These are phyloP conservation scores for Striga asiatica DNA, from an alignment of 257 asterid species.

Conservation along the genomic window DNA sequence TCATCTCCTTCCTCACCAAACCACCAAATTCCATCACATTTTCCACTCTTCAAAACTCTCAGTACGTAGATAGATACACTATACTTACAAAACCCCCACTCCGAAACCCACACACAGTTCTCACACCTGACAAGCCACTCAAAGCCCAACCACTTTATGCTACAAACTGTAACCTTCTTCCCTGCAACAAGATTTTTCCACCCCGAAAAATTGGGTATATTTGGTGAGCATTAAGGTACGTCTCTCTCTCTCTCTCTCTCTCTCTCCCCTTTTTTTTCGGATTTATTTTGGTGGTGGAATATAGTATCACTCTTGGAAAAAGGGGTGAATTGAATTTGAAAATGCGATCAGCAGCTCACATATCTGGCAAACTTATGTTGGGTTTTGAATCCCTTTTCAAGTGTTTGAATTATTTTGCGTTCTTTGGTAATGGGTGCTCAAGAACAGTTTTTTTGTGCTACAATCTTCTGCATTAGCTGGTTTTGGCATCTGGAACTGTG, in stretches of 20 bases:
- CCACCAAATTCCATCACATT: not conserved
- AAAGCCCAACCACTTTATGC: not conserved
- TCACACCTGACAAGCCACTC: not conserved
- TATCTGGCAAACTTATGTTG: not conserved
- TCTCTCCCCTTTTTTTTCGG: too few species aligned
- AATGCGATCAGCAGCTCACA: too few species aligned
- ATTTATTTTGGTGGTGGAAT: too few species aligned
- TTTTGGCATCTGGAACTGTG: not conserved
- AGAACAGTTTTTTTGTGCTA: not conserved
- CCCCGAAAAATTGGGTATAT: not conserved
- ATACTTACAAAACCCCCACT: not conserved
- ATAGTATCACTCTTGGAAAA: too few species aligned
- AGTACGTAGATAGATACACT: not conserved
- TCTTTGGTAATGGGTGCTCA: not conserved
- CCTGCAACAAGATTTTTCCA: not conserved
- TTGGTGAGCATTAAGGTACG: slow-evolving; percentile 14
- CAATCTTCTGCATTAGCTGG: slow-evolving; percentile 9
- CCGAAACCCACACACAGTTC: not conserved
- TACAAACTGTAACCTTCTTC: not conserved
- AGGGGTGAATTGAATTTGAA: too few species aligned
- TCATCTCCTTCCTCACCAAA: not conserved
- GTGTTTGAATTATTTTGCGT: not conserved
- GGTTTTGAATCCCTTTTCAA: not conserved
- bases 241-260: too few species aligned
- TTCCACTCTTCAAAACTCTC: not conserved